These are phyloP conservation scores for Sanghuangporus sanghuang DNA, from an alignment of 1,284 basidiomycete genomes.

Conservation along the genomic window DNA sequence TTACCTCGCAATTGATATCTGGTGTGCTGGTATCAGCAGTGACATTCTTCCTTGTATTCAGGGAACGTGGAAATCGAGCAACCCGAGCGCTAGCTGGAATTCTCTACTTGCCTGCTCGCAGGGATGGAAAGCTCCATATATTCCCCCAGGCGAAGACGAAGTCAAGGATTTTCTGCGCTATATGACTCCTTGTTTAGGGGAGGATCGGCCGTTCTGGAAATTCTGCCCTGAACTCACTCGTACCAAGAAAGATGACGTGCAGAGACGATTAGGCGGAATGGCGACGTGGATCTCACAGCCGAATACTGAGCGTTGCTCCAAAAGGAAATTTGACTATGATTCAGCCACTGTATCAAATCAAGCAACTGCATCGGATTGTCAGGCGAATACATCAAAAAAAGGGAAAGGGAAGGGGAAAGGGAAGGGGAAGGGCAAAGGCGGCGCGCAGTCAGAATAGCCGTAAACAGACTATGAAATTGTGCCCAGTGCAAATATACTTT, in stretches of 20 bases:
- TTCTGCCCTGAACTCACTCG: not conserved
- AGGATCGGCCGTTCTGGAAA: not conserved
- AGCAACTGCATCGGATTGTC: no score
- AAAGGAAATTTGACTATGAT: no score
- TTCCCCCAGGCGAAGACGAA: not conserved
- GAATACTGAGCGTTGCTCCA: no score
- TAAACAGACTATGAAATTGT: not conserved
- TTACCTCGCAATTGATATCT: not conserved
- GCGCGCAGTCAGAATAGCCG: not conserved
- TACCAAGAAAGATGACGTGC: not conserved
- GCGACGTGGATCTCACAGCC: no score
- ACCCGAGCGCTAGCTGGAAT: not conserved
- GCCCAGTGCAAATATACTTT: no score
- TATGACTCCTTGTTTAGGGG: not conserved
- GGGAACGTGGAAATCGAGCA: not conserved
- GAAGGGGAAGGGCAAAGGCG: not conserved
- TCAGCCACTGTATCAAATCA: no score
- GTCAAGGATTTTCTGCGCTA: not conserved
- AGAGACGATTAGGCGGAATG: no score
- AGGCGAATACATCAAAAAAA: no score
- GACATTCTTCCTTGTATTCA: not conserved
- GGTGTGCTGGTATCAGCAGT: not conserved
- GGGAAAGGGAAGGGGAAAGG: not conserved
- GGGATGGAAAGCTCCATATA: not conserved
- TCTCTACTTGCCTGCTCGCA: not conserved